Conservation (phyloP, 2,329 filamentous ascomycete genomes). For the Fusarium transvaalense region DNA sequence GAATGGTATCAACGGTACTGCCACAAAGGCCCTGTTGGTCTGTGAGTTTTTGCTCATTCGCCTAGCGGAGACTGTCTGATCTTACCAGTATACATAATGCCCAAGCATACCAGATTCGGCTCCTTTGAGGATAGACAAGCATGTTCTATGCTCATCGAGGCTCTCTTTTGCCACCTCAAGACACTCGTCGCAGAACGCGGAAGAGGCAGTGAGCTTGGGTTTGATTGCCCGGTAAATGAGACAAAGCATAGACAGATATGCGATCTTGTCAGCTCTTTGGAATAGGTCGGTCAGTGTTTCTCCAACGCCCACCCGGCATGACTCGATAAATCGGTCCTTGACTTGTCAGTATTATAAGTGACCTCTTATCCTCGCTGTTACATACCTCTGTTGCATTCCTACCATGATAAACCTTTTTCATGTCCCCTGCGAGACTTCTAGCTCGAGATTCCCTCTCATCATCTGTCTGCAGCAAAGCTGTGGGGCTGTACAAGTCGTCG, state of each 20-base stretch:
- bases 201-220: not conserved
- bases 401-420: not conserved
- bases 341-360: fast-evolving
- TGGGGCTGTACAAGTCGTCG: constrained; percentile 4
- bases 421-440: not conserved
- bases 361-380: fast-evolving
- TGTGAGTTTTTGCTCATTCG: not conserved
- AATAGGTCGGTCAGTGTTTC: not conserved
- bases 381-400: constrained; percentile 1
- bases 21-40: not conserved
- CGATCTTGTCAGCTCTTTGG: constrained; percentile 3
- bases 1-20: constrained; percentile 5
- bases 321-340: not conserved
- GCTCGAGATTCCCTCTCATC: not conserved
- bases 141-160: constrained; percentile 2
- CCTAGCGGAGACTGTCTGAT: fast-evolving
- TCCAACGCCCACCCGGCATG: not conserved
- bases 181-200: constrained; percentile 12
- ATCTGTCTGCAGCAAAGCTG: not conserved
- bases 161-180: not conserved
- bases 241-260: constrained; percentile 12
- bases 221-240: constrained; percentile 4
- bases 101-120: not conserved
- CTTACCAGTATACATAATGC: constrained; percentile 17
- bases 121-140: not conserved